Percentiles rank a stretch among this genome's conserved stretches.
phyloP scores from a whole-genome alignment of 73 alveolate species.

The Paraurostyla sp. region DNA sequence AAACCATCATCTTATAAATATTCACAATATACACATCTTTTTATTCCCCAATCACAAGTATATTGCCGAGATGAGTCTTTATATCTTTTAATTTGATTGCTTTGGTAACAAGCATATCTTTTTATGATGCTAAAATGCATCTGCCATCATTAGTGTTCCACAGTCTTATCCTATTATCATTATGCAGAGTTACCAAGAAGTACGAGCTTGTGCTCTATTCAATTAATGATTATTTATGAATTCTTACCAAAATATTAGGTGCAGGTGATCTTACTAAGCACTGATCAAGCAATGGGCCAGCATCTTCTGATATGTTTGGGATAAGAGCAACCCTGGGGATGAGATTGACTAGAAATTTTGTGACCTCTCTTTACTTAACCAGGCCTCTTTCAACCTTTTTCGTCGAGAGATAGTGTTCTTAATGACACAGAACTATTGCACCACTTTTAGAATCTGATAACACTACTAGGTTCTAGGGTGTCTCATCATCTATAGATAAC shows the following conservation, averaged over 20 bases:
- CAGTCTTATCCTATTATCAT: slow-evolving; percentile 60
- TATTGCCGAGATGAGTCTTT: slow-evolving; percentile 52
- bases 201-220: slow-evolving; percentile 41
- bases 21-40: slow-evolving; percentile 62
- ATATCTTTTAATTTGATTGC: slow-evolving; percentile 6
- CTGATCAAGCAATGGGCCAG: slow-evolving; percentile 24
- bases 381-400: neutral
- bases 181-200: slow-evolving; percentile 62
- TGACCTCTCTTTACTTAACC: neutral
- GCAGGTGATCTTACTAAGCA: slow-evolving; percentile 45
- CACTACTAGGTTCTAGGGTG: neutral
- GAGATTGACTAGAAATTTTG: slow-evolving; percentile 12
- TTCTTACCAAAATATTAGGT: slow-evolving; percentile 36
- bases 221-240: neutral
- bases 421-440: neutral
- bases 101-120: slow-evolving; percentile 64
- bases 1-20: slow-evolving; percentile 54
- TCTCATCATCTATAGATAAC: neutral
- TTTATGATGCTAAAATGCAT: slow-evolving; percentile 68
- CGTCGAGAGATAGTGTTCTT: slow-evolving; percentile 28
- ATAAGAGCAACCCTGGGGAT: slow-evolving; percentile 23
- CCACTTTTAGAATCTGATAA: neutral
- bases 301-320: slow-evolving; percentile 4
- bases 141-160: slow-evolving; percentile 82
- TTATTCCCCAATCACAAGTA: slow-evolving; percentile 57